A percentile compares a stretch with the other conserved stretches of the same genome.
Evolutionary conservation across 495 filamentous ascomycete genomes (phyloP).

Genomic region (Tuber indicum): DNA sequence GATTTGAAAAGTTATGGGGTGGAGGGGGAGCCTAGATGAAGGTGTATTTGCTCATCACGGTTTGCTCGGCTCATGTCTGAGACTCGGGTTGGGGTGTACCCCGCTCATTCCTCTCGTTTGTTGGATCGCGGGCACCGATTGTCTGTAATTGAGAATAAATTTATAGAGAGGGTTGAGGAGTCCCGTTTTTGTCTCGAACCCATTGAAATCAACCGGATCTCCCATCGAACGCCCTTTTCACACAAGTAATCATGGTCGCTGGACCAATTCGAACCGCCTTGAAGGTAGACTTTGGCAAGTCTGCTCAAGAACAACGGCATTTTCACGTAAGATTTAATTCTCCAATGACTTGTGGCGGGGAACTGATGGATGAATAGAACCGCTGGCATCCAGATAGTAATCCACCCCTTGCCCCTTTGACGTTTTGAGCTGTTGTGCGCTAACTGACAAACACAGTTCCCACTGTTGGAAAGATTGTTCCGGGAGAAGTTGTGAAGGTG

Average conservation of each 20-base stretch:
- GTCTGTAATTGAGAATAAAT: not conserved
- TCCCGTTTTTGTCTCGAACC: not conserved
- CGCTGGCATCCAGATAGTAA: slow-evolving; percentile 89
- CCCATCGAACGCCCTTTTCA: not conserved
- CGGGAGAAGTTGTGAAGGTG: slow-evolving; percentile 87
- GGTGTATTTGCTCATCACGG: not conserved
- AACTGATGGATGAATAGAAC: slow-evolving; percentile 55
- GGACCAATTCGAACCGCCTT: slow-evolving; percentile 34
- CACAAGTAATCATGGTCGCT: slow-evolving; percentile 19
- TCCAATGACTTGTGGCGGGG: not conserved
- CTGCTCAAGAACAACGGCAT: slow-evolving; percentile 65
- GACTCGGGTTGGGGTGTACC: not conserved
- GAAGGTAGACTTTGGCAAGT: slow-evolving; percentile 70
- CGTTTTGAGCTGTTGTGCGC: not conserved
- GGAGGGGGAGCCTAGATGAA: not conserved
- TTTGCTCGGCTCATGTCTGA: not conserved
- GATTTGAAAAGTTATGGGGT: not conserved
- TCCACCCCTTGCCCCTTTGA: slow-evolving; percentile 21
- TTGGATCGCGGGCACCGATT: not conserved
- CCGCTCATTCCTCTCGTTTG: not conserved
- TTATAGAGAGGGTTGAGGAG: not conserved
- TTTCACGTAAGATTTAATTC: slow-evolving; percentile 59
- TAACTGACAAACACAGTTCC: slow-evolving; percentile 55
- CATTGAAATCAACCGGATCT: not conserved
- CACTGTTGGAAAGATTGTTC: slow-evolving; percentile 63